Percentiles rank a stretch among this genome's conserved stretches.
Evolutionary conservation across 2,329 filamentous ascomycete genomes (phyloP).

Genomic region (Aspergillus oerlinghausenensis): DNA sequence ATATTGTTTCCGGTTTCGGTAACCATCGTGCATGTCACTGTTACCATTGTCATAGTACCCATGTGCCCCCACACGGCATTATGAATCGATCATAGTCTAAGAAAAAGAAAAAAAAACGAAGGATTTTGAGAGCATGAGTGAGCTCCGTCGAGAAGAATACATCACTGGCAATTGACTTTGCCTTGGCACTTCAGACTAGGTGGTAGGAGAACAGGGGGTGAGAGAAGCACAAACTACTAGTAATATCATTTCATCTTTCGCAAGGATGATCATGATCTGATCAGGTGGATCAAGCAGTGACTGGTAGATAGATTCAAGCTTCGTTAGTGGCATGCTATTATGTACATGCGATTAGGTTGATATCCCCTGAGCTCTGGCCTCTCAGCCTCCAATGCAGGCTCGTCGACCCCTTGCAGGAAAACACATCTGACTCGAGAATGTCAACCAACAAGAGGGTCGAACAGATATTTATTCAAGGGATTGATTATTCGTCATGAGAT

Average conservation of each 20-base stretch:
- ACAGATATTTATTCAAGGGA: neutral
- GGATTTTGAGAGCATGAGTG: neutral
- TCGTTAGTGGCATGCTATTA: neutral
- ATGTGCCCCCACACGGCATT: neutral
- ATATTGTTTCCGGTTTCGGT: slow-evolving; percentile 19
- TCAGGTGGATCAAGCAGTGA: neutral
- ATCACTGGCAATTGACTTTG: neutral
- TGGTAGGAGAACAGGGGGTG: neutral
- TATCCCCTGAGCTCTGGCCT: neutral
- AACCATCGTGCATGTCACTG: slow-evolving; percentile 8
- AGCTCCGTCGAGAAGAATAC: neutral
- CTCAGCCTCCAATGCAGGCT: neutral
- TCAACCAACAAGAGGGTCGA: neutral
- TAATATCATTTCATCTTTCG: neutral
- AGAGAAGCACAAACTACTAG: neutral
- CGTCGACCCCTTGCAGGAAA: slow-evolving; percentile 6
- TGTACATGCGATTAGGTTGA: neutral
- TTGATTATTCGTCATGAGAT: neutral
- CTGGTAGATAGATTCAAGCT: neutral
- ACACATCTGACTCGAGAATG: slow-evolving; percentile 6
- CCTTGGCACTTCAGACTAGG: neutral
- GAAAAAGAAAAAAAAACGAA: neutral
- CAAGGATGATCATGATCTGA: too few relatives aligned
- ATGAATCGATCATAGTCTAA: neutral
- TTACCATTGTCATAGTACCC: slow-evolving; percentile 1